Percentiles rank a stretch among this genome's conserved stretches.
phyloP scores from a whole-genome alignment of 345 rosid species.

The Cochlearia excelsa region DNA sequence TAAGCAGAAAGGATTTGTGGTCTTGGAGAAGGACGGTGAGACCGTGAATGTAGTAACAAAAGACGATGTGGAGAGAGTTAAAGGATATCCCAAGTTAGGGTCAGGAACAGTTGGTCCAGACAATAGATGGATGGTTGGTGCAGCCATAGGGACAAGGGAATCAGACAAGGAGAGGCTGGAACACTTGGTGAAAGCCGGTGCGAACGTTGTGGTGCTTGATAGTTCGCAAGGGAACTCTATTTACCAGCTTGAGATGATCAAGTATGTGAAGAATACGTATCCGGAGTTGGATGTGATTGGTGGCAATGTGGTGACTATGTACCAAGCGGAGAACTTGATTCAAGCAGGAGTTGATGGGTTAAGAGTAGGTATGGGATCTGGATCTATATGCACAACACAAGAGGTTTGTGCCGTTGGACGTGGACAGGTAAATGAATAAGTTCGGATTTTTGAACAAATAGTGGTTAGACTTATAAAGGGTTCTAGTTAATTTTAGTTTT shows the following conservation, averaged over 20 bases:
- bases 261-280: conserved; percentile 58
- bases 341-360: conserved; percentile 78
- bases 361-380: conserved; percentile 95
- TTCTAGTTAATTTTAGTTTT: neutral
- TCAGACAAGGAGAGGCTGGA: conserved; percentile 78
- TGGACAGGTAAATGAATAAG: too few species aligned
- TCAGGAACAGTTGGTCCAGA: conserved; percentile 60
- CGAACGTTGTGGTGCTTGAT: conserved; percentile 67
- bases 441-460: neutral
- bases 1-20: conserved; percentile 49
- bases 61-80: conserved; percentile 73
- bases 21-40: conserved; percentile 58
- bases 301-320: conserved; percentile 84
- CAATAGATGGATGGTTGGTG: conserved; percentile 89
- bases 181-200: conserved; percentile 73
- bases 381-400: conserved; percentile 50
- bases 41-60: conserved; percentile 59
- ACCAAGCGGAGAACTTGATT: conserved; percentile 83
- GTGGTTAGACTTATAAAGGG: too few species aligned
- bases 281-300: conserved; percentile 79
- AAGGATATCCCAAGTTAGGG: conserved; percentile 65
- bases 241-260: conserved; percentile 88
- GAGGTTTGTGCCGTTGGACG: conserved; percentile 72
- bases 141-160: conserved; percentile 74
- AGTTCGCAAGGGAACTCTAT: conserved; percentile 93